Evolutionary conservation across 192 early-diverging fungal genomes (phyloP).

Genomic region (Dissophora globulifera): DNA sequence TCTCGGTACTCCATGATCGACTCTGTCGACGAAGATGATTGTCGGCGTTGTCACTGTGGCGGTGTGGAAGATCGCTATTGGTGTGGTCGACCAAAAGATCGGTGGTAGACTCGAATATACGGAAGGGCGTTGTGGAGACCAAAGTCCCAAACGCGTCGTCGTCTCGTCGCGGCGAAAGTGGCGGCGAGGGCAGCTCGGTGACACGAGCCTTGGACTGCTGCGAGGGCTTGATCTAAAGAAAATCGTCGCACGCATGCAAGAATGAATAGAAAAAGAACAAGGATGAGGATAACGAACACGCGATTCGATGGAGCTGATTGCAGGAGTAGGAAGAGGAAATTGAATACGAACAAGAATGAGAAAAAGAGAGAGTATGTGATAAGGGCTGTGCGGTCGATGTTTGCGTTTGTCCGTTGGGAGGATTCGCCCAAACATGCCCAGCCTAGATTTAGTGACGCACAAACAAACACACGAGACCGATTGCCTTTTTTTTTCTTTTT

Average conservation of each 20-base stretch:
- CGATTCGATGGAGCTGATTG: no score
- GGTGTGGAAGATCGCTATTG: no score
- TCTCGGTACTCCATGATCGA: no score
- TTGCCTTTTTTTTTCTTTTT: no score
- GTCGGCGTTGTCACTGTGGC: background rate
- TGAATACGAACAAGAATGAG: no score
- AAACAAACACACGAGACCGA: background rate
- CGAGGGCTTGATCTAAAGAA: no score
- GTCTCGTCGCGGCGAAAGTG: slow-evolving; percentile 24
- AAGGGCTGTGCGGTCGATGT: no score
- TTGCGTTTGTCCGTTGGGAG: background rate
- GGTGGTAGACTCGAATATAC: background rate
- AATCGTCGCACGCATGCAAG: no score
- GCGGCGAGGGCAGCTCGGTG: slow-evolving; percentile 16
- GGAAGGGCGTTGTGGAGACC: background rate
- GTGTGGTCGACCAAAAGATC: background rate
- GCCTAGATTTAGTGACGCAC: background rate
- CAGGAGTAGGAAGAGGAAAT: no score
- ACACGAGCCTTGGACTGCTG: background rate
- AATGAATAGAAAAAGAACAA: background rate
- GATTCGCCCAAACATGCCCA: no score
- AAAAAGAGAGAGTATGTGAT: no score
- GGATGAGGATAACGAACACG: background rate
- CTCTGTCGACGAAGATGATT: no score
- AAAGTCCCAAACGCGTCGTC: background rate